These are phyloP conservation scores for Aspergillus pseudoterreus DNA, from an alignment of 2,329 filamentous ascomycete genomes.

Conservation along the genomic window DNA sequence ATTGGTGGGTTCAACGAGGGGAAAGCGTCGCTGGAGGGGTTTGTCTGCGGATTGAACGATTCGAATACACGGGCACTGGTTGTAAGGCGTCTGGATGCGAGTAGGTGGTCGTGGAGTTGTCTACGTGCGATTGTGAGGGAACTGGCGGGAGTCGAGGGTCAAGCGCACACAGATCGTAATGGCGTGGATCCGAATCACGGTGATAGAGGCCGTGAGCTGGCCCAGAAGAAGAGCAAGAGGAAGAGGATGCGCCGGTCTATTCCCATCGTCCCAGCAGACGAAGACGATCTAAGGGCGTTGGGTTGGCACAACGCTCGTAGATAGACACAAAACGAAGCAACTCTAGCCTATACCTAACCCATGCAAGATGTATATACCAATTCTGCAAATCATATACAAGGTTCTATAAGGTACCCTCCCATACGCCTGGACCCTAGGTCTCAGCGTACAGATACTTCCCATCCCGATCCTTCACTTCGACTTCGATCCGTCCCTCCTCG, in stretches of 20 bases:
- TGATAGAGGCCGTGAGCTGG: neutral
- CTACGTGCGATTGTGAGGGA: slow-evolving; percentile 8
- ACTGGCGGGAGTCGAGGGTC: neutral
- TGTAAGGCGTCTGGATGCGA: slow-evolving; percentile 19
- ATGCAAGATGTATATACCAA: too few species aligned
- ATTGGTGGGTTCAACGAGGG: neutral
- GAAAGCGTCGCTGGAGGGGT: slow-evolving; percentile 16
- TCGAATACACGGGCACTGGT: slow-evolving; percentile 12
- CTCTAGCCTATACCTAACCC: too few species aligned
- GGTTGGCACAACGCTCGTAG: too few species aligned
- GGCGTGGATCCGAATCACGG: neutral
- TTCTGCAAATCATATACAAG: neutral
- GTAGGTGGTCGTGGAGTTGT: slow-evolving; percentile 26
- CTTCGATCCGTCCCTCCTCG: slow-evolving; percentile 78
- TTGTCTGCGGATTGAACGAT: slow-evolving; percentile 29
- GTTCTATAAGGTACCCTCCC: neutral
- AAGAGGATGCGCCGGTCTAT: slow-evolving; percentile 23
- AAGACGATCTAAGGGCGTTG: slow-evolving; percentile 16
- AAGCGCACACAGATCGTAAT: neutral
- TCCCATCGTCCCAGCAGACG: slow-evolving; percentile 26
- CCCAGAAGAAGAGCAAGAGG: slow-evolving; percentile 5
- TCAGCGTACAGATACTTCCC: slow-evolving; percentile 73
- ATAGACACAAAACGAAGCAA: too few species aligned
- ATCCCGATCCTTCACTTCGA: slow-evolving; percentile 73
- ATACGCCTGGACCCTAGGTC: slow-evolving; percentile 46